Base-by-base conservation (phyloP, 2,329 filamentous ascomycete species). In the Dactylonectria estremocensis region DNA sequence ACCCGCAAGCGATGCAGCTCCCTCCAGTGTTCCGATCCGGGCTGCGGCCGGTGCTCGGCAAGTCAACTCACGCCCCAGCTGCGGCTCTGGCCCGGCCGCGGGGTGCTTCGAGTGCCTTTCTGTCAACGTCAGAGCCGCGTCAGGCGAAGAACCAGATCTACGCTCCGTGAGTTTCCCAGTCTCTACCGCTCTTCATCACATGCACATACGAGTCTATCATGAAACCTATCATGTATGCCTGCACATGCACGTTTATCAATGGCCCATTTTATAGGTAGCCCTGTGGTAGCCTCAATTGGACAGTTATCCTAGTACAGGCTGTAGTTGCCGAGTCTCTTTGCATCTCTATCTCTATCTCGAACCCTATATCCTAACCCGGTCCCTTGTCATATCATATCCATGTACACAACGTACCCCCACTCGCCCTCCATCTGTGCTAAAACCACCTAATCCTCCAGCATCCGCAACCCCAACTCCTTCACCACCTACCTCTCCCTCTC, bases 401-500 rank as follows among this genome's bases (percentile, higher is more conserved):
- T 28, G 37, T 28, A 10, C 20, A 9, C 50, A 11, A 5, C 28
- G 7, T 48, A 46, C 10, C 28, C 50, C 18, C 24, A 28, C 24
- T 28, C 24, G 24, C 24, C 24, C 7, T 28, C 24, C 24, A 28
- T 28, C 53, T 69, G 24, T 40, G 46, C 53, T 63, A 28, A 58
- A n/a, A n/a, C 33, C 58, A 71, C 66, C 53, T 45, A 53, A 37
- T n/a, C 46, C 43, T 66, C 48, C 64, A 90, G 89, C 43, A 84
- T 90, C 72, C 88, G 88, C 69, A 84, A 84, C 55, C 81, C 84
- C 52, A 83, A 86, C 72, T 84, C 88, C 69, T 86, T 91, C 77
- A 78, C 85, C 74, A 87, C 85, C 18, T 87, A 89, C 78, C 83
- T 88, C 64, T 82, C 86, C n/a, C 81, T 89, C 58, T 88, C 86